Evolutionary conservation across 345 rosid genomes (phyloP), one percentile per base, ranked within the genome.

Genomic region (Turnera subulata): DNA sequence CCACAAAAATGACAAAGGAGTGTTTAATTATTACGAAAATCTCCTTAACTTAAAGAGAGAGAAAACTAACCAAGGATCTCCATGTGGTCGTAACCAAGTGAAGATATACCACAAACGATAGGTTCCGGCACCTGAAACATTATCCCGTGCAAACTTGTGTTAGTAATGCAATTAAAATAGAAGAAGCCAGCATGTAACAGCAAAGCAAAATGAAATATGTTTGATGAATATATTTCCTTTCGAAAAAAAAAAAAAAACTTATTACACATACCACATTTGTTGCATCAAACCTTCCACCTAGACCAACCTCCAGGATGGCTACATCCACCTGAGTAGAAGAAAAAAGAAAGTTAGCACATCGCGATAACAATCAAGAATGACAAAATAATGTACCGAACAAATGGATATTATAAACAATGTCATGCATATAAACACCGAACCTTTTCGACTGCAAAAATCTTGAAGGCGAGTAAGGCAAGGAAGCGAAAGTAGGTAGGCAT

Each of bases 61-160:
- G 59, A 59, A 76, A 61, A 86, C 99, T 75, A 79, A 93, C 99
- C 99, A 57, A 93, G 96, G 71, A 93, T 93, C 80, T 93, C 99
- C 97, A 85, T 93, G 76, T 93, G 99, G 66, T 93, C 99, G 74
- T 85, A 93, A 43, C 99, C 99, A 48, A 93, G 96, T 61, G 97
- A 90, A 63, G 92, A 40, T 67, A 93, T 65, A 65, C 95, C 99
- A 52, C 99, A 93, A 0, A 93, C 96, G 20, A 87, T 53, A 45
- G 99, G 99, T 64, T 64, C 68, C 65, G 76, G 80, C 65, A 93
- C 82, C 99, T 93, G 83, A 52, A 68, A 40, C 15, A 47, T 52
- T 25, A 68, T 40, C 19, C 20, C 29, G 45, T 59, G 64, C 39
- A 53, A 38, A 50, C 20, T 45, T 35, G 38, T 40, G 35, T 71